Evolutionary conservation across 2,329 filamentous ascomycete species (phyloP).

Genomic region (Pseudogymnoascus destructans): DNA sequence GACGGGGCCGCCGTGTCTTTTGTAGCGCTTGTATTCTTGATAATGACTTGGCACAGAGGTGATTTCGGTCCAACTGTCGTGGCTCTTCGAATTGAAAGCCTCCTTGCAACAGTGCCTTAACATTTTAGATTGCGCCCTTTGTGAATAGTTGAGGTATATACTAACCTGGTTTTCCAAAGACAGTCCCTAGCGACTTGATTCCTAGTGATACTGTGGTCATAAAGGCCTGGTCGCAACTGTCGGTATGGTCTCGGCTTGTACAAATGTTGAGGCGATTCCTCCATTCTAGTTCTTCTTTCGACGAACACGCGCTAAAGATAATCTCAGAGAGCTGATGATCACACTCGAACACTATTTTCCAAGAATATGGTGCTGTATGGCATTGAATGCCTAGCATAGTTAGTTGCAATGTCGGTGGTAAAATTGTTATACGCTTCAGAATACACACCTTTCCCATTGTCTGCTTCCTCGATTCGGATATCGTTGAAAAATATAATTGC

Average conservation of each 20-base stretch:
- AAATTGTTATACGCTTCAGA: slow-evolving; percentile 19
- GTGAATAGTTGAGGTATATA: not conserved
- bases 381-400: slow-evolving; percentile 60
- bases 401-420: not conserved
- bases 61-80: slow-evolving; percentile 59
- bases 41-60: slow-evolving; percentile 61
- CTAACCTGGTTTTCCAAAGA: slow-evolving; percentile 59
- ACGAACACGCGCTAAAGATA: slow-evolving; percentile 74
- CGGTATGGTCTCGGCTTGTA: slow-evolving; percentile 36
- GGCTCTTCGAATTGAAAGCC: slow-evolving; percentile 66
- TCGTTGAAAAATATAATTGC: slow-evolving; percentile 59
- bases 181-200: slow-evolving; percentile 60
- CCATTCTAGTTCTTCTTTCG: slow-evolving; percentile 71
- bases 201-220: slow-evolving; percentile 55
- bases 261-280: slow-evolving; percentile 48
- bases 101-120: slow-evolving; percentile 47
- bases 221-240: slow-evolving; percentile 34
- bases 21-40: slow-evolving; percentile 68
- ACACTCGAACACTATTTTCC: slow-evolving; percentile 80
- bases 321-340: slow-evolving; percentile 69
- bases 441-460: slow-evolving; percentile 56
- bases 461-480: slow-evolving; percentile 54
- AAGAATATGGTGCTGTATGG: slow-evolving; percentile 73
- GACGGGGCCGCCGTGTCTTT: slow-evolving; percentile 40
- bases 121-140: not conserved